These are phyloP conservation scores for Colletotrichum sansevieriae DNA, from an alignment of 2,329 filamentous ascomycete genomes.

Conservation along the genomic window DNA sequence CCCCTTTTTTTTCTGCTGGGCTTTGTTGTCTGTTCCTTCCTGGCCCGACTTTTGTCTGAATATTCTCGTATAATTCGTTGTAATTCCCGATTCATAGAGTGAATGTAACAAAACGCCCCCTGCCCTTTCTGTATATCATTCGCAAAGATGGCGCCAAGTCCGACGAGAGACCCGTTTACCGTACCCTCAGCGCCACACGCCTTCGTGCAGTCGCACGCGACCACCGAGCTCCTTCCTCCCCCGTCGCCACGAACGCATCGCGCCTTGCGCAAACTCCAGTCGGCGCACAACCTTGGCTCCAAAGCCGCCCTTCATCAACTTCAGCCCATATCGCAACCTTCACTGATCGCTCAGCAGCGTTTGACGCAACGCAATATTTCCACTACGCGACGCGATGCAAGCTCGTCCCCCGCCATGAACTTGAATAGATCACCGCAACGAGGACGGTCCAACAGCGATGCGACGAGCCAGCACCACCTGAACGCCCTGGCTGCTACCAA, in stretches of 20 bases:
- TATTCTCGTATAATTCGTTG: conserved; percentile 32
- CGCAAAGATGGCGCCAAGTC: conserved; percentile 48
- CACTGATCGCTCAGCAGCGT: conserved; percentile 74
- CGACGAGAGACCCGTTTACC: conserved; percentile 46
- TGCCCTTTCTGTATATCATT: conserved; percentile 13
- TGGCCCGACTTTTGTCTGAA: conserved; percentile 18
- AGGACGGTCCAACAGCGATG: conserved; percentile 80
- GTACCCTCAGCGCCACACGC: conserved; percentile 44
- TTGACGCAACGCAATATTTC: conserved; percentile 56
- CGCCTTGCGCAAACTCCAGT: conserved; percentile 79
- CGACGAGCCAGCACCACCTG: conserved; percentile 59
- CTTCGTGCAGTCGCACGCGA: conserved; percentile 41
- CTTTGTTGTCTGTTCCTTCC: not conserved
- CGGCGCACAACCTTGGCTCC: conserved; percentile 76
- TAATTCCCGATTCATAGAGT: conserved; percentile 27
- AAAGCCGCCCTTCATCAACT: conserved; percentile 60
- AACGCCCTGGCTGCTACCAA: conserved; percentile 52
- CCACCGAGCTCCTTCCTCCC: conserved; percentile 65
- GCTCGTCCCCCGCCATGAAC: conserved; percentile 42
- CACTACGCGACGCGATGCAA: conserved; percentile 40
- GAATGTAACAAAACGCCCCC: conserved; percentile 18
- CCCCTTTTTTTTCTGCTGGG: conserved; percentile 17
- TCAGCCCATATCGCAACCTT: conserved; percentile 50
- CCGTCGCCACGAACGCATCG: conserved; percentile 75
- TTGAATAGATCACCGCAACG: conserved; percentile 64